Evolutionary conservation across 2,329 filamentous ascomycete genomes (phyloP), one percentile per base, ranked within the genome.

Genomic region (Penicillium capsulatum): DNA sequence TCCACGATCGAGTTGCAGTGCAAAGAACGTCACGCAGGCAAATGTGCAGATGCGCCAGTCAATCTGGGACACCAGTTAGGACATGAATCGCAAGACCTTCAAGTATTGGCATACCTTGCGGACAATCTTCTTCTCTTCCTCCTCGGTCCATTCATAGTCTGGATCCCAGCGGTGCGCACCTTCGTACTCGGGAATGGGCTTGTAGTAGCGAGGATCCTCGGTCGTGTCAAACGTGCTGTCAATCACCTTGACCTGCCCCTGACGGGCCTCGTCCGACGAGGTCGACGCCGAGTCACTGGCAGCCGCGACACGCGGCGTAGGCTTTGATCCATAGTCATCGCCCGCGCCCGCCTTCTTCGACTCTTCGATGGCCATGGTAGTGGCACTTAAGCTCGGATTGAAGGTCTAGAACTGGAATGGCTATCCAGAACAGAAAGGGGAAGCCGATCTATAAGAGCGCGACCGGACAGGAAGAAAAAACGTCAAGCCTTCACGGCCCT

Each of bases 1-100:
- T 36, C 79, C 78, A 33, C 81, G 69, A 55, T 83, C 80, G 6
- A 83, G 64, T 54, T 83, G 78, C 3, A 83, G 66, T 0, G 76
- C 77, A 40, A 83, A 81, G 61, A 83, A 83, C 60, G 80, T 80
- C 20, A 80, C 46, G 42, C 75, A 79, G 38, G 60, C 60, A 48
- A 63, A 73, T 9, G 65, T 63, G 42, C 64, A 68, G 13, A 72
- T 54, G 3, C 63, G 58, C 44, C 57, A 54, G 38, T 72, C 69
- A 37, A 72, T 65, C 66, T 68, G 26, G 11, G n/a, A n/a, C n/a
- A n/a, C n/a, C n/a, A n/a, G n/a, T n/a, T n/a, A n/a, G 9, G 17
- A 20, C 20, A 26, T 7, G 0, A 3, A 9, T 41, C 6, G 44
- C 13, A 31, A 17, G 9, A 19, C 17, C 14, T 10, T 22, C 3